phyloP scores from a whole-genome alignment of 768 basidiomycete species.

The Collybia mongolica region DNA sequence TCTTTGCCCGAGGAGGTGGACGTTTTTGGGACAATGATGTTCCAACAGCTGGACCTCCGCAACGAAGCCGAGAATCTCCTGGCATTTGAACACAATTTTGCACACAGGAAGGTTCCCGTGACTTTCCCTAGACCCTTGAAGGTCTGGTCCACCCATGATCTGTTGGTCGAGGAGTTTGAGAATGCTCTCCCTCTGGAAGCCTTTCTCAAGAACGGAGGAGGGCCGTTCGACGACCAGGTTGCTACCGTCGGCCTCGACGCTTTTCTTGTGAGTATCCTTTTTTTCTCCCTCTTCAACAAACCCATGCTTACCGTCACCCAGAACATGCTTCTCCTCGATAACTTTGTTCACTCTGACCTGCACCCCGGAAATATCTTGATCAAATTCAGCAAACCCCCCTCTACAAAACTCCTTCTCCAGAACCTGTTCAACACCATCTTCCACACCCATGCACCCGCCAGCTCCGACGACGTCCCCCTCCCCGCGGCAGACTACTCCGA shows the following conservation, averaged over 20 bases:
- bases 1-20: constrained; percentile 93
- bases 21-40: constrained; percentile 97
- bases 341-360: constrained; percentile 92
- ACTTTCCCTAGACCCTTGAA: constrained; percentile 88
- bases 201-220: constrained; percentile 89
- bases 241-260: constrained; percentile 94
- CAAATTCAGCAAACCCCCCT: constrained; percentile 88
- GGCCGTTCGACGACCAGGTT: constrained; percentile 84
- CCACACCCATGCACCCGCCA: constrained; percentile 25
- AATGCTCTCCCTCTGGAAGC: constrained; percentile 87
- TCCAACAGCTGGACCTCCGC: constrained; percentile 87
- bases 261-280: constrained; percentile 69
- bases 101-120: constrained; percentile 73
- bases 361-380: constrained; percentile 97
- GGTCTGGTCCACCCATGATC: constrained; percentile 75
- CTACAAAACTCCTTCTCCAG: constrained; percentile 60
- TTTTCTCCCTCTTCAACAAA: neutral
- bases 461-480: constrained; percentile 13
- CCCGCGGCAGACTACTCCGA: constrained; percentile 41
- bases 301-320: constrained; percentile 24
- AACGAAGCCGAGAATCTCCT: constrained; percentile 87
- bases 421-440: constrained; percentile 59
- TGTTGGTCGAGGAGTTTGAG: constrained; percentile 91
- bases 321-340: constrained; percentile 98
- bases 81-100: constrained; percentile 85